Evolutionary conservation across 805 yeast species (phyloP), one percentile per base, ranked within the genome.

Genomic region (Naumovozyma baii): DNA sequence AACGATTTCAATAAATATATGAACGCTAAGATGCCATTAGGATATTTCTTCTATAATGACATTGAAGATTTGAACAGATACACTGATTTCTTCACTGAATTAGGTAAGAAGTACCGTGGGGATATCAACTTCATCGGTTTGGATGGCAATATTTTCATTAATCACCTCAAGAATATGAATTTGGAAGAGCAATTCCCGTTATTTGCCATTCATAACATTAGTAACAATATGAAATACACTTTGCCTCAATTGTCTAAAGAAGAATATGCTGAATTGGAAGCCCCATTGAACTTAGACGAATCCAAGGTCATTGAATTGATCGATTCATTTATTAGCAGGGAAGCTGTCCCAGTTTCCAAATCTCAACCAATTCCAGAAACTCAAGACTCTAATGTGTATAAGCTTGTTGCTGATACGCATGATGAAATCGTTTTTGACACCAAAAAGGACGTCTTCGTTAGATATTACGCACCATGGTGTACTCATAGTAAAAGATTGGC

Each of bases 381-480:
- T 40, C 96, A 90, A 71, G 83, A 80, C 54, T 72, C 75, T 37
- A 76, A 81, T 39, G 90, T 82, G 35, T 68, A 70, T 60, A 80
- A 76, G 56, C 72, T 90, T 51, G 96, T 90, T 45, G 95, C 86
- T 51, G 74, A 78, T 66, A 85, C 78, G 57, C 92, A 85, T 65
- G 81, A 83, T 37, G 76, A 72, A 26, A 66, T 85, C 43, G 73
- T 85, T 39, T 63, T 63, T 22, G 78, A 79, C 52, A 55, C 59
- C 38, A 55, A 49, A 16, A 81, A 78, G 67, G 90, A 83, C 59
- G 80, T 83, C 29, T 65, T 88, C 41, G 95, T 90, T 41, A 83
- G 85, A 69, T 90, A 88, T 67, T 88, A 84, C 59, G 96, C 97
- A 36, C 94, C 94, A 67, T 88, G 96, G 96, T 87, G 95, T 70